Evolutionary conservation across 495 filamentous ascomycete genomes (phyloP).

Genomic region (Jackrogersella multiformis): DNA sequence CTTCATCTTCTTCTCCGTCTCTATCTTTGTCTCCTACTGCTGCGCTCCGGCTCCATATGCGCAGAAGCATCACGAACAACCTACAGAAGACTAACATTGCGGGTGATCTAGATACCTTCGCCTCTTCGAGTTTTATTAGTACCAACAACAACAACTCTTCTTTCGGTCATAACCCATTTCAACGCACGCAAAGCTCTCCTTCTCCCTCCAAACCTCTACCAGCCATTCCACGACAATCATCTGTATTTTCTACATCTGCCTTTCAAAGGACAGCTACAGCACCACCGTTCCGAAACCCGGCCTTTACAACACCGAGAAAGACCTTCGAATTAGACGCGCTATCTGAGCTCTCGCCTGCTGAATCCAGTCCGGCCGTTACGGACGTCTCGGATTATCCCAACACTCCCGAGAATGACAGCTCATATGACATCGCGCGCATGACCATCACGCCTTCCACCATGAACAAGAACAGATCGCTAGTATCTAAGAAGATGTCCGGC

Average conservation of each 20-base stretch:
- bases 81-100: constrained; percentile 4
- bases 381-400: constrained; percentile 71
- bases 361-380: constrained; percentile 76
- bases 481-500: constrained; percentile 56
- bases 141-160: constrained; percentile 6
- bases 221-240: constrained; percentile 45
- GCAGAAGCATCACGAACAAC: constrained; percentile 1
- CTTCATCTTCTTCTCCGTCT: background rate
- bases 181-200: constrained; percentile 42
- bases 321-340: constrained; percentile 68
- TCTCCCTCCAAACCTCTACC: constrained; percentile 50
- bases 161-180: constrained; percentile 49
- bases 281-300: constrained; percentile 68
- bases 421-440: constrained; percentile 49
- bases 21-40: background rate
- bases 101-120: constrained; percentile 26
- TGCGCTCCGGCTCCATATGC: background rate
- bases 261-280: constrained; percentile 49
- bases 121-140: constrained; percentile 26
- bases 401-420: constrained; percentile 53
- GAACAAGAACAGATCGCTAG: constrained; percentile 52
- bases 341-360: constrained; percentile 76
- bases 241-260: constrained; percentile 51
- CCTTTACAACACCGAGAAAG: constrained; percentile 84
- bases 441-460: constrained; percentile 52